These are phyloP conservation scores for Orbilia javanica DNA, from an alignment of 2,329 filamentous ascomycete genomes.

Conservation along the genomic window DNA sequence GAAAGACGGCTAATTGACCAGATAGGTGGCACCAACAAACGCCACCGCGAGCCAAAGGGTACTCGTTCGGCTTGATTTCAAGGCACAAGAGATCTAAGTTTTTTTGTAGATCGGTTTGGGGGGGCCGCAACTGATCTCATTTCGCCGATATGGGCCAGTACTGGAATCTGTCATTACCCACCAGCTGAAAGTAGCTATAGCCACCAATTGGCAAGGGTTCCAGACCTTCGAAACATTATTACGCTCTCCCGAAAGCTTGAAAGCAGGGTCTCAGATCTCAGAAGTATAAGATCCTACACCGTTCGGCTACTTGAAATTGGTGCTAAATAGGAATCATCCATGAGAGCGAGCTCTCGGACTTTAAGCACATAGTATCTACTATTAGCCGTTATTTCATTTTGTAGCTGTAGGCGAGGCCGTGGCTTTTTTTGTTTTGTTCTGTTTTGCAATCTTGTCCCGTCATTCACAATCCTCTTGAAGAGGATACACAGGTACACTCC, in stretches of 20 bases:
- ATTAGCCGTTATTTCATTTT: not conserved
- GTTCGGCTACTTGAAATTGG: not conserved
- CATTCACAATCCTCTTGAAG: not conserved
- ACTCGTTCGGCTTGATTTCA: not conserved
- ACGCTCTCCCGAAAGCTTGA: not conserved
- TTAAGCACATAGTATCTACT: not conserved
- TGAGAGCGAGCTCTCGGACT: not conserved
- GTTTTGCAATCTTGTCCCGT: not conserved
- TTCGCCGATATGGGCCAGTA: not conserved
- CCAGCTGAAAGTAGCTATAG: not conserved
- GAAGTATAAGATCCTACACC: not conserved
- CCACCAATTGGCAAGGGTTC: not conserved
- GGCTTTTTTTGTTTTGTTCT: not conserved
- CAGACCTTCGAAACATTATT: not conserved
- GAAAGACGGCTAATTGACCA: constrained; percentile 31
- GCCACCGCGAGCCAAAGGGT: constrained; percentile 10
- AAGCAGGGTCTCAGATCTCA: not conserved
- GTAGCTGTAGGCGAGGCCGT: not conserved
- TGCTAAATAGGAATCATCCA: not conserved
- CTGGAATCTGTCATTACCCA: constrained; percentile 5
- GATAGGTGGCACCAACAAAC: constrained; percentile 3
- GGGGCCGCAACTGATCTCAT: not conserved
- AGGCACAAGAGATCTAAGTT: constrained; percentile 18
- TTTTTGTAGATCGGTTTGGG: constrained; percentile 13
- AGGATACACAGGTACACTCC: not conserved